Percentiles rank a stretch among this genome's conserved stretches.
These are phyloP conservation scores for Ascochyta fabae DNA, from an alignment of 2,329 filamentous ascomycete genomes.

Conservation along the genomic window DNA sequence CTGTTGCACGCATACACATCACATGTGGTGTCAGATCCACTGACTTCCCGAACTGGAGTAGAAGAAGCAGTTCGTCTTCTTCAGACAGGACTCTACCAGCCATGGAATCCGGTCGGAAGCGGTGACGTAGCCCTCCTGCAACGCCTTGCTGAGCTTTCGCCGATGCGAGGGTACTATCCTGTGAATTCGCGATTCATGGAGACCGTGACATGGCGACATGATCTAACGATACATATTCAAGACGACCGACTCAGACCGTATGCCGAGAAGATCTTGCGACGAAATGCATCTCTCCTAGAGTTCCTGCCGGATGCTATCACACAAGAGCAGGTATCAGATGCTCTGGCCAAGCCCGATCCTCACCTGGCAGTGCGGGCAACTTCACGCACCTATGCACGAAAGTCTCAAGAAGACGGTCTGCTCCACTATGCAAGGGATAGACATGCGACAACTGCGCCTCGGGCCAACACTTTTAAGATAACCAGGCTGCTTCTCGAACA, in stretches of 20 bases:
- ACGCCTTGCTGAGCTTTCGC: conserved; percentile 46
- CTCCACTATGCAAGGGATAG: conserved; percentile 26
- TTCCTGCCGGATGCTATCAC: neutral
- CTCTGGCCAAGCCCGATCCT: neutral
- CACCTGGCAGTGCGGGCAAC: conserved; percentile 6
- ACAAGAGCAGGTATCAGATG: neutral
- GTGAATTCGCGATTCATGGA: conserved; percentile 34
- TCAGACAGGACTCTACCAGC: conserved; percentile 57
- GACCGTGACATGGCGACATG: conserved; percentile 39
- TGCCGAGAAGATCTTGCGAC: conserved; percentile 1
- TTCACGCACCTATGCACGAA: neutral
- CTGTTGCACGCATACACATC: conserved; percentile 67
- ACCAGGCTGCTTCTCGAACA: conserved; percentile 22
- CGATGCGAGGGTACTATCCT: conserved; percentile 45
- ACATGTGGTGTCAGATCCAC: conserved; percentile 61
- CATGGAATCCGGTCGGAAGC: conserved; percentile 31
- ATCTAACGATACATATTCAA: conserved; percentile 34
- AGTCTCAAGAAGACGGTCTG: neutral
- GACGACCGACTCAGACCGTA: conserved; percentile 37
- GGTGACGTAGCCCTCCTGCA: conserved; percentile 12
- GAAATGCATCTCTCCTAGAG: neutral
- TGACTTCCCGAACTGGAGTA: conserved; percentile 65
- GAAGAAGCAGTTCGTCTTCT: conserved; percentile 65
- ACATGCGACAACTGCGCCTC: neutral
- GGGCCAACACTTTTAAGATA: conserved; percentile 18